phyloP scores from a whole-genome alignment of 2,329 filamentous ascomycete species.

The Talaromyces sp. region DNA sequence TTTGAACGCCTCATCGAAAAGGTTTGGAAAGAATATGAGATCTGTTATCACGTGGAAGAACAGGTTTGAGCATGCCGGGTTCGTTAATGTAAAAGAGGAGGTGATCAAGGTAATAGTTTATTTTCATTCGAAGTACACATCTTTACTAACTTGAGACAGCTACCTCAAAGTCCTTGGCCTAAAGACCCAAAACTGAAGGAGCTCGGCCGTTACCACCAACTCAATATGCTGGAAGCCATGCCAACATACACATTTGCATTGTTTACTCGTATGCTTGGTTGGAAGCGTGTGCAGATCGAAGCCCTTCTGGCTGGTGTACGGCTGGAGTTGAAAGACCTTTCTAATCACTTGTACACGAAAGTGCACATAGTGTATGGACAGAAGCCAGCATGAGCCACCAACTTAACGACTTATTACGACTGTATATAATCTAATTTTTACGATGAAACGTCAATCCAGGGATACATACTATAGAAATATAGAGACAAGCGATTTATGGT shows the following conservation, averaged over 20 bases:
- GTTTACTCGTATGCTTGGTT: conserved; percentile 44
- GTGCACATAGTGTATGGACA: conserved; percentile 37
- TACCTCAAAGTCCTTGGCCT: conserved; percentile 19
- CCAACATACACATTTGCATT: conserved; percentile 40
- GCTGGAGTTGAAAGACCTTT: conserved; percentile 40
- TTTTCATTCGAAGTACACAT: conserved; percentile 5
- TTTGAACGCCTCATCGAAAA: conserved; percentile 30
- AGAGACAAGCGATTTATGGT: no score
- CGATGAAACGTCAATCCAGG: not conserved
- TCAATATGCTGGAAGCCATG: conserved; percentile 42
- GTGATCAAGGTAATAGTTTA: conserved; percentile 43
- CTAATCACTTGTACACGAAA: conserved; percentile 41
- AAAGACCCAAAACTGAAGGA: conserved; percentile 20
- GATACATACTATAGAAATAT: no score
- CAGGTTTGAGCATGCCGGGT: conserved; percentile 56
- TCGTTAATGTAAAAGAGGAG: conserved; percentile 55
- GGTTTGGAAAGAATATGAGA: conserved; percentile 38
- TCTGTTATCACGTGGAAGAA: conserved; percentile 40
- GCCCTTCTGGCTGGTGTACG: conserved; percentile 42
- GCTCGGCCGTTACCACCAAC: conserved; percentile 22
- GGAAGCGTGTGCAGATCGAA: conserved; percentile 41
- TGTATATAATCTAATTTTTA: not conserved
- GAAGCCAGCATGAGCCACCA: conserved; percentile 13
- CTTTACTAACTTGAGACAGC: conserved; percentile 4
- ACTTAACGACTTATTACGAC: not conserved